Percentiles rank a stretch among this genome's conserved stretches.
These are phyloP conservation scores for Penicillium flavigenum DNA, from an alignment of 495 filamentous ascomycete genomes.

Conservation along the genomic window DNA sequence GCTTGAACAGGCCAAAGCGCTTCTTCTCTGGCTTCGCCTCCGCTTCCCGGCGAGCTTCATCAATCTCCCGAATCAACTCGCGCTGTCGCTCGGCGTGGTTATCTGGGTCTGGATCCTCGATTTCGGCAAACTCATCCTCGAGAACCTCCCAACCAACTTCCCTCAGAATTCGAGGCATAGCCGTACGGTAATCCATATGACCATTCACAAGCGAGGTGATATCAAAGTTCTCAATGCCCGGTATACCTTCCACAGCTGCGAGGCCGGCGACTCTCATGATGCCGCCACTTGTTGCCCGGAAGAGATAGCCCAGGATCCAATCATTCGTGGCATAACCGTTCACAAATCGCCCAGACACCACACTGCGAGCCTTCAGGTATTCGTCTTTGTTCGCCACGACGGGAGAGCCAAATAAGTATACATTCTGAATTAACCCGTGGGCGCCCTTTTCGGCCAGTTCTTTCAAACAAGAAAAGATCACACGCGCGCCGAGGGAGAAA, in stretches of 20 bases:
- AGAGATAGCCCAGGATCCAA: conserved; percentile 97
- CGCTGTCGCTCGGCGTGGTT: conserved; percentile 84
- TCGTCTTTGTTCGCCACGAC: conserved; percentile 92
- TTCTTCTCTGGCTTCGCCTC: conserved; percentile 71
- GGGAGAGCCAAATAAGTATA: conserved; percentile 90
- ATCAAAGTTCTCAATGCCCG: conserved; percentile 85
- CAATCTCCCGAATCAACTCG: conserved; percentile 94
- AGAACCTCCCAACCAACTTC: conserved; percentile 87
- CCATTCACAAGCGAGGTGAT: conserved; percentile 83
- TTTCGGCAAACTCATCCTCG: conserved; percentile 92
- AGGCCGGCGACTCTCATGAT: conserved; percentile 91
- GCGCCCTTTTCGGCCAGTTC: conserved; percentile 87
- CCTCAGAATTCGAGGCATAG: conserved; percentile 83
- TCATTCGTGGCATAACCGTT: conserved; percentile 94
- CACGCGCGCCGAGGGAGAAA: conserved; percentile 86
- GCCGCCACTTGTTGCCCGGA: conserved; percentile 89
- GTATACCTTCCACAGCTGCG: conserved; percentile 70
- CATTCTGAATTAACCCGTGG: conserved; percentile 90
- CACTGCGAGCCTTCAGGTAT: conserved; percentile 73
- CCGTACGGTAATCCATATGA: conserved; percentile 93
- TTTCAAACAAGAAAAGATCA: conserved; percentile 89
- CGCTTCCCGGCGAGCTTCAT: conserved; percentile 85
- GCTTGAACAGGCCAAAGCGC: conserved; percentile 75
- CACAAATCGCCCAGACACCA: conserved; percentile 86
- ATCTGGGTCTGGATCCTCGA: conserved; percentile 96